phyloP scores from a whole-genome alignment of 106 monocot genomes.

The Narthecium ossifragum region DNA sequence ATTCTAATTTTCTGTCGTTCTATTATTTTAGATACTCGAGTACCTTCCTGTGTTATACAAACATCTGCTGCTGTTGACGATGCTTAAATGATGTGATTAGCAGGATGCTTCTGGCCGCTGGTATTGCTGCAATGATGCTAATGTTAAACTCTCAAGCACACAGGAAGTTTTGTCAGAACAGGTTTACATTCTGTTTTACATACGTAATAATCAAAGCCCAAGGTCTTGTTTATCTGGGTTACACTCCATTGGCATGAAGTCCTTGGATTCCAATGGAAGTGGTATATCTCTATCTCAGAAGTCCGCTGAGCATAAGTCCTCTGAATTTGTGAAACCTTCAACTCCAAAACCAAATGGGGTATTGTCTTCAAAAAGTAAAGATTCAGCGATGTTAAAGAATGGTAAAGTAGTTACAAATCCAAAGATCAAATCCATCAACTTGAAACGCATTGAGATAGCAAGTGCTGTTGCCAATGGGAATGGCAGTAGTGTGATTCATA shows the following conservation, averaged over 20 bases:
- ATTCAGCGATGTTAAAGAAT: conserved; percentile 26
- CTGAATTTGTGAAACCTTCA: conserved; percentile 21
- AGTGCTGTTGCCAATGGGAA: conserved; percentile 43
- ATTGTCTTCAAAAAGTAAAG: conserved; percentile 17
- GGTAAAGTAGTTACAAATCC: conserved; percentile 28
- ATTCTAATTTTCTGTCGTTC: neutral
- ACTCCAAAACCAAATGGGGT: conserved; percentile 17
- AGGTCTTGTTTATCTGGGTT: conserved; percentile 32
- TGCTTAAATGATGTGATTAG: conserved; percentile 7
- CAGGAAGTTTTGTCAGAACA: conserved; percentile 92
- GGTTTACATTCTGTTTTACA: conserved; percentile 90
- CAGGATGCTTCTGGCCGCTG: conserved; percentile 86
- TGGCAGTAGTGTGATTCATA: conserved; percentile 23
- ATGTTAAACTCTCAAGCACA: conserved; percentile 69
- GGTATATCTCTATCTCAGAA: conserved; percentile 7
- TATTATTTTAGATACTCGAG: neutral
- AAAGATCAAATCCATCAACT: conserved; percentile 27
- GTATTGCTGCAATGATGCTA: conserved; percentile 97
- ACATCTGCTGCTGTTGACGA: neutral
- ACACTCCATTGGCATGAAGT: conserved; percentile 20
- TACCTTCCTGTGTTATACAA: neutral
- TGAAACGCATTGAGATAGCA: conserved; percentile 32
- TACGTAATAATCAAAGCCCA: conserved; percentile 42
- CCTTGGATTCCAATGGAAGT: conserved; percentile 28
- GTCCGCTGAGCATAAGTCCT: conserved; percentile 10